Evolutionary conservation across 768 basidiomycete genomes (phyloP).

Genomic region (Dentipellis fragilis): DNA sequence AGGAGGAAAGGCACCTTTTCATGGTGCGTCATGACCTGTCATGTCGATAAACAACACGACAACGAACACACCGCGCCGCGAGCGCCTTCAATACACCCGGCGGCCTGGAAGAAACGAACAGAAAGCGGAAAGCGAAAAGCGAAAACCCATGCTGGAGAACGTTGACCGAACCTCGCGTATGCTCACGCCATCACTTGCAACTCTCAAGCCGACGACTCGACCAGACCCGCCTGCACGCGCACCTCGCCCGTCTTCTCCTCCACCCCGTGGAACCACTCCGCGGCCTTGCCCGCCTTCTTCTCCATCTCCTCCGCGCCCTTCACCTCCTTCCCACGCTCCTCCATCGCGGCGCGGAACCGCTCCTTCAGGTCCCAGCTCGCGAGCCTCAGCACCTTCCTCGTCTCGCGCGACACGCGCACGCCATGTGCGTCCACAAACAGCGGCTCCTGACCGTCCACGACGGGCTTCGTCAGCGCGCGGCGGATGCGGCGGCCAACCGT

Average conservation of each 20-base stretch:
- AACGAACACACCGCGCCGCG: too few species aligned
- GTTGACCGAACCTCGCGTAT: background rate
- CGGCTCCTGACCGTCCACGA: constrained; percentile 29
- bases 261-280: constrained; percentile 59
- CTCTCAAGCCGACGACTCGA: background rate
- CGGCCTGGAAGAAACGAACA: background rate
- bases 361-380: constrained; percentile 87
- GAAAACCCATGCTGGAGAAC: background rate
- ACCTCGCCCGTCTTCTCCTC: constrained; percentile 35
- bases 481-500: constrained; percentile 83
- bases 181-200: background rate
- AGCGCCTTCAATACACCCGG: too few species aligned
- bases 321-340: constrained; percentile 72
- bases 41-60: background rate
- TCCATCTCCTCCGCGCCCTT: constrained; percentile 66
- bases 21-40: background rate
- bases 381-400: constrained; percentile 84
- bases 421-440: constrained; percentile 60
- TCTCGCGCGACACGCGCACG: constrained; percentile 68
- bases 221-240: constrained; percentile 16
- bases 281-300: constrained; percentile 57
- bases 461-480: constrained; percentile 39
- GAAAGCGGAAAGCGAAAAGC: background rate
- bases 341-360: constrained; percentile 71
- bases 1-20: background rate